Evolutionary conservation across 108 stramenopile species (phyloP).

Genomic region (Skeletonema marinoi): DNA sequence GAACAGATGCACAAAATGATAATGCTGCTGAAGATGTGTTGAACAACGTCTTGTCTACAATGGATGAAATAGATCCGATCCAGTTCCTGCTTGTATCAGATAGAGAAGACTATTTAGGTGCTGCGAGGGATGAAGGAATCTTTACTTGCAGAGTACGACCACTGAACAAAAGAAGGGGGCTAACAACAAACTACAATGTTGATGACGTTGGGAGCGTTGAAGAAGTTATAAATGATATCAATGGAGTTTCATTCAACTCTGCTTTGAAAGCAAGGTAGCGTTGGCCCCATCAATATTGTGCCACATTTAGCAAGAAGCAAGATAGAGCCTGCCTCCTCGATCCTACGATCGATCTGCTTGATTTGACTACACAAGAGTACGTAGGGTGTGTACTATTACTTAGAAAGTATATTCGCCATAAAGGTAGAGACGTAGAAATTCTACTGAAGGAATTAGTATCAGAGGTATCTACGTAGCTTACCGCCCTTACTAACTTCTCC

Average conservation of each 20-base stretch:
- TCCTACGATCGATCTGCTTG: no score
- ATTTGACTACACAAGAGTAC: no score
- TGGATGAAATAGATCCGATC: constrained; percentile 19
- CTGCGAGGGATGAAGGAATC: constrained; percentile 74
- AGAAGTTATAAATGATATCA: constrained; percentile 83
- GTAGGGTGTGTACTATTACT: no score
- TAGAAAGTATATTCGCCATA: no score
- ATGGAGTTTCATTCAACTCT: constrained; percentile 84
- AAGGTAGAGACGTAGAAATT: not conserved
- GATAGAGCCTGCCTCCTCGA: no score
- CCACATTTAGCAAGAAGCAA: no score
- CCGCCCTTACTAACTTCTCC: not conserved
- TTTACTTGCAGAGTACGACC: constrained; percentile 68
- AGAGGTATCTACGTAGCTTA: not conserved
- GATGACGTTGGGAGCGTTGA: constrained; percentile 59
- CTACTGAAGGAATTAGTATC: not conserved
- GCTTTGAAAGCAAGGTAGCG: constrained; percentile 41
- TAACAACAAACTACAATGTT: constrained; percentile 76
- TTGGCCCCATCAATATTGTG: no score
- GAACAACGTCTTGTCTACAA: constrained; percentile 18
- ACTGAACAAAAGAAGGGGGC: constrained; percentile 69
- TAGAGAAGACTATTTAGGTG: constrained; percentile 75
- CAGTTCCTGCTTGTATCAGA: constrained; percentile 69
- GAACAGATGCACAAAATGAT: constrained; percentile 36
- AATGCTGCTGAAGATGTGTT: constrained; percentile 47